A percentile compares a stretch with the other conserved stretches of the same genome.
These are phyloP conservation scores for Musa balbisiana DNA, from an alignment of 202 grass and related monocot genomes.

Conservation along the genomic window DNA sequence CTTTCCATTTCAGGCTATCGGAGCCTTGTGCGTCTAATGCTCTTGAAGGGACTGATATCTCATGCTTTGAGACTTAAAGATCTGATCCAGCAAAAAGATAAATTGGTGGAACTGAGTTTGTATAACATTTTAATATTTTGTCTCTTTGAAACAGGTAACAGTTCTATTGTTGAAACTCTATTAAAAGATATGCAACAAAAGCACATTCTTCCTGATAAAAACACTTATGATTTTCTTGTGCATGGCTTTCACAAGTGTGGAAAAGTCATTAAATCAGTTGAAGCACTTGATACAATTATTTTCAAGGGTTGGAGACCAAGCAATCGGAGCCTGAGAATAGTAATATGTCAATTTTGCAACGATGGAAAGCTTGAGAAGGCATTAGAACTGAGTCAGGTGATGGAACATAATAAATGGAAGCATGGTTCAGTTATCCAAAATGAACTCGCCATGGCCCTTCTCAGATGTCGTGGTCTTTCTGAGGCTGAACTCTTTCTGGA, in stretches of 20 bases:
- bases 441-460: constrained; percentile 37
- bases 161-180: constrained; percentile 40
- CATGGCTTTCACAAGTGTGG: constrained; percentile 67
- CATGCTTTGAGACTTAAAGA: constrained; percentile 45
- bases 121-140: constrained; percentile 76
- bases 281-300: constrained; percentile 62
- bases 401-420: constrained; percentile 47
- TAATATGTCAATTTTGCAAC: constrained; percentile 51
- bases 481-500: constrained; percentile 64
- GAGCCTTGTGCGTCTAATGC: constrained; percentile 53
- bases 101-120: constrained; percentile 40
- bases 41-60: constrained; percentile 37
- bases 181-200: constrained; percentile 53
- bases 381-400: constrained; percentile 59
- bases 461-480: constrained; percentile 45
- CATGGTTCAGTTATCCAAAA: constrained; percentile 49
- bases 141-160: constrained; percentile 52
- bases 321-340: constrained; percentile 79
- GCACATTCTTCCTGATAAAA: constrained; percentile 48
- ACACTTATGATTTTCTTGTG: constrained; percentile 82
- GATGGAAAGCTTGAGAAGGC: constrained; percentile 52
- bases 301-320: constrained; percentile 53
- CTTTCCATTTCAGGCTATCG: constrained; percentile 71
- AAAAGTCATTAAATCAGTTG: constrained; percentile 40
- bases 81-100: constrained; percentile 34